A percentile compares a stretch with the other conserved stretches of the same genome.
phyloP scores from a whole-genome alignment of 306 rosid genomes.

The Morella rubra region DNA sequence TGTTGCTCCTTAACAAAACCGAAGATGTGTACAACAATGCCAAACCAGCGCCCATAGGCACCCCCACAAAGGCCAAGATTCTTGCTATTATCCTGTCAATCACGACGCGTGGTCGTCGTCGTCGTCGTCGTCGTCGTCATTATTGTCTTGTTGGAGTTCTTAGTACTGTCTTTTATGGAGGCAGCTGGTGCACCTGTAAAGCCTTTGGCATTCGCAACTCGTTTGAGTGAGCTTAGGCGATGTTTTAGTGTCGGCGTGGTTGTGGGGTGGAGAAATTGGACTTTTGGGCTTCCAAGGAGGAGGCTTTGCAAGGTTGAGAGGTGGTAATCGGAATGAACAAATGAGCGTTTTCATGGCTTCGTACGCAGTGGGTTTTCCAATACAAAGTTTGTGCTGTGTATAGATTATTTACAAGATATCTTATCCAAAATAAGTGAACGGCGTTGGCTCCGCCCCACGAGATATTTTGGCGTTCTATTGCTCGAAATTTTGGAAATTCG shows the following conservation, averaged over 20 bases:
- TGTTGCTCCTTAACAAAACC: conserved; percentile 48
- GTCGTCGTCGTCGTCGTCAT: too few relatives aligned
- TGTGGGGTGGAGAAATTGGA: conserved; percentile 29
- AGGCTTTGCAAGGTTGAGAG: conserved; percentile 37
- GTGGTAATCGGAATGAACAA: conserved; percentile 32
- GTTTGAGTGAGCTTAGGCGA: conserved; percentile 14
- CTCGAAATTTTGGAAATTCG: neutral
- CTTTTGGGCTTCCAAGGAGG: conserved; percentile 49
- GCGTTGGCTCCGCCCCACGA: conserved; percentile 13
- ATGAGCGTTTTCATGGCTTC: conserved; percentile 60
- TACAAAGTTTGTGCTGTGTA: neutral
- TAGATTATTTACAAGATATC: conserved; percentile 38
- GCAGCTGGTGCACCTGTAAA: conserved; percentile 40
- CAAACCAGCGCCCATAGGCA: conserved; percentile 72
- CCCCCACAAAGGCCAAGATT: conserved; percentile 55
- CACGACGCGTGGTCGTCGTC: conserved; percentile 58
- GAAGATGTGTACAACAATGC: conserved; percentile 46
- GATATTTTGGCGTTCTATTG: conserved; percentile 22
- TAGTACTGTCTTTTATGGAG: conserved; percentile 13
- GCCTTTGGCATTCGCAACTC: conserved; percentile 57
- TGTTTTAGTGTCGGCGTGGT: conserved; percentile 18
- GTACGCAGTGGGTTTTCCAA: neutral
- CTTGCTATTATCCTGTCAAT: conserved; percentile 57
- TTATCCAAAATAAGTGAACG: conserved; percentile 60
- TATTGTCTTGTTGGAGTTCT: conserved; percentile 23